Percentiles rank a stretch among this genome's conserved stretches.
Evolutionary conservation across 305 asterid genomes (phyloP).

Genomic region (Solanum hybrid): DNA sequence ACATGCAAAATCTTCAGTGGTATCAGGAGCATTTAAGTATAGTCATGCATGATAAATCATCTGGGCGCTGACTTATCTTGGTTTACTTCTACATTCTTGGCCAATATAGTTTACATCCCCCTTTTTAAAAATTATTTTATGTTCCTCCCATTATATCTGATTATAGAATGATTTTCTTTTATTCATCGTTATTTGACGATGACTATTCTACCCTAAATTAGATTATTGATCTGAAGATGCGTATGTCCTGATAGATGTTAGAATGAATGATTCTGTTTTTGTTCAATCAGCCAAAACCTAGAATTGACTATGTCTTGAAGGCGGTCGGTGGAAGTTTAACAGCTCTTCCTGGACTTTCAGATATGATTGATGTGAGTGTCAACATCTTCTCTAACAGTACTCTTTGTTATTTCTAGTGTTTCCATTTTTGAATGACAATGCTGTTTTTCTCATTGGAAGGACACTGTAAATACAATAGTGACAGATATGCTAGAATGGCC

Average conservation of each 20-base stretch:
- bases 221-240: not conserved
- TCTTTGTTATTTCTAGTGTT: not conserved
- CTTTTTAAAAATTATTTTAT: not conserved
- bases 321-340: constrained; percentile 99
- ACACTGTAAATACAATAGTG: constrained; percentile 76
- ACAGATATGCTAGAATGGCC: constrained; percentile 98
- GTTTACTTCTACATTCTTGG: not conserved
- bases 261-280: not conserved
- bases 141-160: constrained; percentile 1
- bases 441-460: constrained; percentile 34
- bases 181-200: not conserved
- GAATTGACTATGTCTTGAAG: constrained; percentile 83
- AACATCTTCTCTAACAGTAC: constrained; percentile 2
- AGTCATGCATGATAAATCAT: not conserved
- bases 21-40: not conserved
- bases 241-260: not conserved
- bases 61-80: not conserved
- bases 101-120: not conserved
- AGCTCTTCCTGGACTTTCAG: constrained; percentile 92
- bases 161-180: not conserved
- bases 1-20: not conserved
- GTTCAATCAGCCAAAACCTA: constrained; percentile 73
- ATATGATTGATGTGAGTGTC: constrained; percentile 89
- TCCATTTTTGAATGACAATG: constrained; percentile 7
- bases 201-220: not conserved